Base-by-base conservation (phyloP, 108 stramenopile genomes). In the Asterionellopsis glacialis region DNA sequence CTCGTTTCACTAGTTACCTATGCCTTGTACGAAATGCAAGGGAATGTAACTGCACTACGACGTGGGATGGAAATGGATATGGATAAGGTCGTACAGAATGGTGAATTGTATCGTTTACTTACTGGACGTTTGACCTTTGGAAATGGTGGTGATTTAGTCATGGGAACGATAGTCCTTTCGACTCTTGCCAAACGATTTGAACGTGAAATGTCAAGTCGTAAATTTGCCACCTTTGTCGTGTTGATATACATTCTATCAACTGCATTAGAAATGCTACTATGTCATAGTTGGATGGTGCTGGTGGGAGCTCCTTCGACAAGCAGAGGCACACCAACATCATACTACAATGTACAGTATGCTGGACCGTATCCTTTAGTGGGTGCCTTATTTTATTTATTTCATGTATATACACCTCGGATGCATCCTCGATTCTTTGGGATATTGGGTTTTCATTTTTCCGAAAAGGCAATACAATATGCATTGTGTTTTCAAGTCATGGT, bases 151-250 rank as follows among this genome's bases (percentile, higher is more conserved):
- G 83, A 88, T 56, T 50, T 83, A 9, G 53, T 84, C 2, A 54
- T 85, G 50, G 90, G 86, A 2, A 21, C 73, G 14, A 19, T 76
- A 10, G 72, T 79, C 1, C 56, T 88, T 45, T 68, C 59, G 19
- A 72, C 68, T 6, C 59, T 84, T 11, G 49, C 77, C 55, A 54
- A 82, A 41, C 58, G 79, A 24, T 71, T 83, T 47, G 90, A 91
- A 75, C 79, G 86, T n/a, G 86, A 91, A 74, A 72, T 85, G 68
- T 78, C 82, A 11, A 77, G 68, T 53, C 70, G 73, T 41, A 77
- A 76, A 58, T 78, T 85, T 24, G 64, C 66, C 22, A 65, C 73
- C 15, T 82, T 67, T 51, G 55, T 78, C 22, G n/a, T 74, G 16
- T 75, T 65, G 50, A 45, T 57, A 9, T 59, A 57, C 3, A 12